A percentile compares a stretch with the other conserved stretches of the same genome.
Evolutionary conservation across 1,139 yeast genomes (phyloP).

Genomic region (Lodderomyces metapsilosis): DNA sequence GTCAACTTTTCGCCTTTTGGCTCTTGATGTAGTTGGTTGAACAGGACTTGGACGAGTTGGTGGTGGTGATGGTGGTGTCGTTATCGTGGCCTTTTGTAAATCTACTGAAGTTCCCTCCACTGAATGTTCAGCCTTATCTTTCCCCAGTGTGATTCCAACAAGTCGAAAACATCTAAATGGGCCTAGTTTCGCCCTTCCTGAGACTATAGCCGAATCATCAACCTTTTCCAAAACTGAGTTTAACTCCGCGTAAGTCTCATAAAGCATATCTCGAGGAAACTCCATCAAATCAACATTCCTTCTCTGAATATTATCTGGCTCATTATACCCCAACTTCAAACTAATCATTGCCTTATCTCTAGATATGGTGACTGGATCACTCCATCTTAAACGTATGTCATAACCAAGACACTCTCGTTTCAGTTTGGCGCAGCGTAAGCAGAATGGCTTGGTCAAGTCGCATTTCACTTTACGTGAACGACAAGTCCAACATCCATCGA

Average conservation of each 20-base stretch:
- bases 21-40: slow-evolving; percentile 3
- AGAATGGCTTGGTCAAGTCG: slow-evolving; percentile 42
- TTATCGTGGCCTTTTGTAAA: no score
- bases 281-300: slow-evolving; percentile 35
- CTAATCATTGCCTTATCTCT: slow-evolving; percentile 11
- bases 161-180: slow-evolving; percentile 27
- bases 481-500: slow-evolving; percentile 57
- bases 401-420: slow-evolving; percentile 43
- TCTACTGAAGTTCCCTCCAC: not conserved
- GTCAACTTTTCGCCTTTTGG: not conserved
- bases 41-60: not conserved
- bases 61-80: not conserved
- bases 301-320: slow-evolving; percentile 31
- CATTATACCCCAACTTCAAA: slow-evolving; percentile 14
- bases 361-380: slow-evolving; percentile 30
- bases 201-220: slow-evolving; percentile 18
- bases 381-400: slow-evolving; percentile 41
- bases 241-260: slow-evolving; percentile 32
- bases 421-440: slow-evolving; percentile 44
- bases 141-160: not conserved
- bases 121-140: not conserved
- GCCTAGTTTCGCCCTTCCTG: slow-evolving; percentile 21
- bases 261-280: slow-evolving; percentile 33
- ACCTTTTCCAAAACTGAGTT: slow-evolving; percentile 25
- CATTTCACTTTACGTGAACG: slow-evolving; percentile 51